Percentiles rank a stretch among this genome's conserved stretches.
Evolutionary conservation across 2,329 filamentous ascomycete species (phyloP).

Genomic region (Diaporthe sp.): DNA sequence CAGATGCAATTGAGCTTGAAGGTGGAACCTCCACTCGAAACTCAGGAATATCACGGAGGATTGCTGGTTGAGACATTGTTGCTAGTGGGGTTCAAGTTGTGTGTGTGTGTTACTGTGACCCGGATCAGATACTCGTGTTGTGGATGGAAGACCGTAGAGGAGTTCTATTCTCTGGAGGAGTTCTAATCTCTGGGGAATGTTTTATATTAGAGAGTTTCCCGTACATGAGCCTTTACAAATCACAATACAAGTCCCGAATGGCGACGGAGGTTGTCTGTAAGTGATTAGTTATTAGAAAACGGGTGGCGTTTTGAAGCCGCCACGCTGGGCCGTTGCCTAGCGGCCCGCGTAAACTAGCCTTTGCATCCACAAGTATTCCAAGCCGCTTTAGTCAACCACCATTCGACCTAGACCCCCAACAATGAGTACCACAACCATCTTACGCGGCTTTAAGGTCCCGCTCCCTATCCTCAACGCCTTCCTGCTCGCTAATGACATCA

Average conservation of each 20-base stretch:
- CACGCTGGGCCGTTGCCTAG: too few relatives aligned
- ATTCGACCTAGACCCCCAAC: neutral
- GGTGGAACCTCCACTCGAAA: neutral
- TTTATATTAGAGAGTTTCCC: neutral
- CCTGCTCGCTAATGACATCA: conserved; percentile 6
- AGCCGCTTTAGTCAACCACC: too few relatives aligned
- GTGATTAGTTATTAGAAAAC: neutral
- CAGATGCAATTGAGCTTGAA: neutral
- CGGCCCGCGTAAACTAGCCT: too few relatives aligned
- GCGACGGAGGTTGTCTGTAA: neutral
- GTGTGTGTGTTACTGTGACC: neutral
- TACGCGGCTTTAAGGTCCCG: conserved; percentile 25
- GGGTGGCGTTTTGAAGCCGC: too few relatives aligned
- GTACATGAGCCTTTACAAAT: neutral
- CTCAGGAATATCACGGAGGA: neutral
- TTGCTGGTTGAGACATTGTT: neutral
- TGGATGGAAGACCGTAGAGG: too few relatives aligned
- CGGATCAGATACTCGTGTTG: too few relatives aligned
- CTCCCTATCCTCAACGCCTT: conserved; percentile 16
- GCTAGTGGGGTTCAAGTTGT: neutral
- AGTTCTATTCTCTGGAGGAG: too few relatives aligned
- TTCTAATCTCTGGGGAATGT: neutral
- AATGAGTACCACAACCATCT: conserved; percentile 5
- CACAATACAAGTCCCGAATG: neutral
- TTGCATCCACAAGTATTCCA: too few relatives aligned